Conservation (phyloP, 2,329 filamentous ascomycete species). For the Colletotrichum tanaceti region DNA sequence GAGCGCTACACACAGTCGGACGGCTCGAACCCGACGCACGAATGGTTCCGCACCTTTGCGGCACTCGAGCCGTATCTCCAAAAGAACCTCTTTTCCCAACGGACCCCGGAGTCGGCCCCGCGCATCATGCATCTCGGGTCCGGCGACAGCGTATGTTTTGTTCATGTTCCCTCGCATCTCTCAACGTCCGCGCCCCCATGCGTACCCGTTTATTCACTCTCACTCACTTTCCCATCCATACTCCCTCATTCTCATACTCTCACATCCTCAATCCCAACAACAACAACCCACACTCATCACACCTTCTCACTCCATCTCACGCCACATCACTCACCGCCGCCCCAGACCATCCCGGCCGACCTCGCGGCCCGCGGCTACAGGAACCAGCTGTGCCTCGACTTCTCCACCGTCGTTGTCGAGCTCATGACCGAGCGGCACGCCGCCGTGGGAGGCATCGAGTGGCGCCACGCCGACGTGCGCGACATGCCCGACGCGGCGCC, state of each 20-base stretch:
- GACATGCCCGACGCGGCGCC: conserved; percentile 55
- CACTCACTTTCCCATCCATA: background rate
- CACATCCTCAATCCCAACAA: background rate
- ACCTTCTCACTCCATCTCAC: background rate
- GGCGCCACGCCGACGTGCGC: conserved; percentile 63
- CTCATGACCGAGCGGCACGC: conserved; percentile 61
- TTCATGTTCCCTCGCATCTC: background rate
- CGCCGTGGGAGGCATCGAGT: conserved; percentile 56
- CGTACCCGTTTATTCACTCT: background rate
- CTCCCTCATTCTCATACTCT: background rate
- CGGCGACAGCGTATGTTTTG: conserved; percentile 63
- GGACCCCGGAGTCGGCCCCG: conserved; percentile 47
- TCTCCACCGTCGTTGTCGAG: conserved; percentile 64
- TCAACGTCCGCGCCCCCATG: no score
- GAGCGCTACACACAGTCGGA: conserved; percentile 56
- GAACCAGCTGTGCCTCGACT: conserved; percentile 67
- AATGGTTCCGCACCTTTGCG: conserved; percentile 65
- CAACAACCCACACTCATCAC: background rate
- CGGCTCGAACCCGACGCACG: conserved; percentile 56
- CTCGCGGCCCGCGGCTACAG: conserved; percentile 60
- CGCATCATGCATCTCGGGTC: conserved; percentile 67
- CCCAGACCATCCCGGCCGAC: conserved; percentile 63
- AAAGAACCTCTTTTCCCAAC: conserved; percentile 53
- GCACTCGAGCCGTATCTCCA: conserved; percentile 61
- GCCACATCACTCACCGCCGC: background rate